Evolutionary conservation across 371 early-diverging fungal genomes (phyloP), one percentile per base, ranked within the genome.

Genomic region (Rhizopus arrhizus): DNA sequence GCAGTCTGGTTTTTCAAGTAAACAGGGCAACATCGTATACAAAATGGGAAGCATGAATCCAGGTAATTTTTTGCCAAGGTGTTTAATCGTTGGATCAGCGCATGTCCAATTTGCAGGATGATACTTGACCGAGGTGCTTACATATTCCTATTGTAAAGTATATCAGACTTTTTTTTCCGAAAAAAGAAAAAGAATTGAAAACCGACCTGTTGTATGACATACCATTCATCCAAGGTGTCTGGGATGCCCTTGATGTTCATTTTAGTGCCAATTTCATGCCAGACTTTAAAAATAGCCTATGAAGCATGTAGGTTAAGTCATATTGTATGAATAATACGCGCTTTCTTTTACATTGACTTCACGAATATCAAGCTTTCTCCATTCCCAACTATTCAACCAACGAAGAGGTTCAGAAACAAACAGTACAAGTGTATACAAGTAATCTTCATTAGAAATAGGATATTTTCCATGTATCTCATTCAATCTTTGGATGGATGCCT

Each of bases 171-270:
- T 54, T 2, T 10, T 46, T 43, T 45, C 22, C 2, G 22, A 22
- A 22, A 22, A 22, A 22, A 22, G 22, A 22, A 22, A 11, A 32
- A 29, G 10, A n/a, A 36, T 43, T 31, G 13, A 7, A 4, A 12
- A 31, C 12, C 40, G 58, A 66, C 66, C 63, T 78, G 66, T 41
- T 71, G 59, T 51, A 80, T 75, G 8, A 53, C 55, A 4, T 31
- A 43, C 48, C 84, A 62, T n/a, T 70, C 80, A 22, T 78, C 72
- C 3, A 68, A n/a, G 6, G 81, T 72, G 9, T 65, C 62, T 2
- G 83, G 85, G 35, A 85, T 84, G 62, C 78, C 72, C 55, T 80
- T 67, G 34, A 85, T 83, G 5, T 72, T 66, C 81, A 83, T 78
- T 12, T 64, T 50, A 12, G 50, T 51, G 0, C 81, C 81, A 53